Evolutionary conservation across 163 green algal genomes (phyloP), one percentile per base, ranked within the genome.

Genomic region (Chloroidium sp.): DNA sequence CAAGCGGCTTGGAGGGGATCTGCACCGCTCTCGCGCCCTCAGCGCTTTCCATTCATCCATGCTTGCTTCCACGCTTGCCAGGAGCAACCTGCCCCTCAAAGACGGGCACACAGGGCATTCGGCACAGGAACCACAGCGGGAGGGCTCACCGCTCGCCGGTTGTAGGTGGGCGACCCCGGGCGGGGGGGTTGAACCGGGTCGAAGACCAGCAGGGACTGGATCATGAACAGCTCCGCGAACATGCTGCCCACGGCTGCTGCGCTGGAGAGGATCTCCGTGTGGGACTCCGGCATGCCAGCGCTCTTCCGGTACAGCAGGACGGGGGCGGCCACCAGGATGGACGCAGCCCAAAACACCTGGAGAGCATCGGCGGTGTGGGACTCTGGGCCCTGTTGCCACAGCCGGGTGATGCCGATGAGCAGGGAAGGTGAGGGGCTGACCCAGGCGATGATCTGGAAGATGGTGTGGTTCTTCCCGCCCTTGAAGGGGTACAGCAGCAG

Each of bases 191-290:
- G 36, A 72, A 74, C 69, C 1, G 87, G 86, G 1, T 90, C 85
- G 80, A 91, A 91, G 10, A 88, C 77, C 67, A 91, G 75, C 77
- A 91, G 80, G 3, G 84, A 86, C 78, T 91, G 89, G 61, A 90
- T 76, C 78, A 90, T 87, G 69, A 91, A 92, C 12, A 90, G 82
- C 80, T 89, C 78, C 4, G 82, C 81, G 78, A 86, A 87, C 36
- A 85, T 84, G 3, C 76, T 81, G 1, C 80, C 86, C 1, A 86
- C 74, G 69, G 87, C 84, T n/a, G 85, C 82, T 58, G 86, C 85
- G 0, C 82, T 82, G 8, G 77, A 76, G 62, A 90, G 79, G 2
- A 89, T 69, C 62, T 91, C 82, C 2, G 85, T 58, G 68, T 86
- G 82, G 3, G 78, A 68, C 36, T 62, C 68, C 2, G 76, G 76